Base-by-base conservation (phyloP, 2,329 filamentous ascomycete genomes). In the Aspergillus sp. region DNA sequence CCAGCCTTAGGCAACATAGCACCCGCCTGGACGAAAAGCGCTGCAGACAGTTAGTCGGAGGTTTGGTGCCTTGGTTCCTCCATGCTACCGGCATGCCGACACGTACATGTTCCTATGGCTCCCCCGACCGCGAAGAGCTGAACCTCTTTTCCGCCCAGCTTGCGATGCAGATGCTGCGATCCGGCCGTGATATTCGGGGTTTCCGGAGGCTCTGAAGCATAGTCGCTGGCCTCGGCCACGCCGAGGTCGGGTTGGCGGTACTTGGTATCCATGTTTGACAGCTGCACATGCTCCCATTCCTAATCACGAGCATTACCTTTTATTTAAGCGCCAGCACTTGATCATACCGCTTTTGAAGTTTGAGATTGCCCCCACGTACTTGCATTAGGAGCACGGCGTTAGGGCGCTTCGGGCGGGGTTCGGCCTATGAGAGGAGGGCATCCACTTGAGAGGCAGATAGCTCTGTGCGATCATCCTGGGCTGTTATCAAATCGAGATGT, bases 111-210 rank as follows among this genome's bases (percentile, higher is more conserved):
- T 21, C 73, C 72, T 56, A 74, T 75, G 8, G 73, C 71, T 30
- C 73, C 72, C 17, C 72, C 73, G 15, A 75, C 70, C 2, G 73
- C 73, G 61, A 73, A 68, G 1, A 75, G 65, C 57, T 76, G 73
- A 8, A 75, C 66, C 52, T 75, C 71, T 51, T 69, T 70, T 10
- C 71, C 70, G 32, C 69, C 59, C 11, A 75, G 61, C 54, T 70
- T 72, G 4, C 73, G 68, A 54, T 76, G 72, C 5, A 76, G 66
- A 32, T 66, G 54, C 52, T 66, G 64, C 23, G 64, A 66, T 15
- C 62, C 62, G 2, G 64, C 50, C 0, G 60, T 60, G 15, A 62
- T 58, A 7, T 50, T 17, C 11, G 10, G 53, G n/a, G 2, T 32
- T 11, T 21, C 39, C 10, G 44, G 17, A n/a, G 42, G 17, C 19